phyloP scores from a whole-genome alignment of 2,329 filamentous ascomycete genomes.

The Fusarium euwallaceae region DNA sequence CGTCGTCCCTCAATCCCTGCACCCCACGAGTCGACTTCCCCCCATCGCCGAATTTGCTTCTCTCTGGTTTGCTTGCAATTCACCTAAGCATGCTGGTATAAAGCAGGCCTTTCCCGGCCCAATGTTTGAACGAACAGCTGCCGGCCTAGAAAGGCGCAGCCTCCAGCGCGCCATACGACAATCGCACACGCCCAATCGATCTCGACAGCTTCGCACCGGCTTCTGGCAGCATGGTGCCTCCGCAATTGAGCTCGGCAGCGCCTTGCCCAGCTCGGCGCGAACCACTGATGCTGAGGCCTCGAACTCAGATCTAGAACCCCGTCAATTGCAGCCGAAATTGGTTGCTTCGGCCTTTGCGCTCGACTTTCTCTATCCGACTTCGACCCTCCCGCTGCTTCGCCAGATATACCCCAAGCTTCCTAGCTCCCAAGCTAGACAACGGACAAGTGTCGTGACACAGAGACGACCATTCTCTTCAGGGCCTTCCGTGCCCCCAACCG shows the following conservation, averaged over 20 bases:
- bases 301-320: conserved; percentile 43
- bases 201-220: conserved; percentile 60
- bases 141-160: conserved; percentile 67
- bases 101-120: conserved; percentile 41
- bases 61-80: conserved; percentile 8
- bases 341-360: conserved; percentile 64
- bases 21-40: neutral
- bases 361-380: conserved; percentile 68
- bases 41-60: conserved; percentile 4
- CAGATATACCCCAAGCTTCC: conserved; percentile 51
- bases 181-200: conserved; percentile 56
- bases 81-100: conserved; percentile 45
- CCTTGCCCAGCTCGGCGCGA: conserved; percentile 55
- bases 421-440: conserved; percentile 37
- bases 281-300: conserved; percentile 33
- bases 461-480: conserved; percentile 47
- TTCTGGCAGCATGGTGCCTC: conserved; percentile 69
- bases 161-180: conserved; percentile 65
- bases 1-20: conserved; percentile 25
- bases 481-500: conserved; percentile 13
- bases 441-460: conserved; percentile 31
- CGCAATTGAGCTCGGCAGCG: conserved; percentile 61
- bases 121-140: conserved; percentile 71
- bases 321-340: conserved; percentile 48
- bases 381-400: conserved; percentile 58